Evolutionary conservation across 345 rosid species (phyloP).

Genomic region (Cardamine occulta): DNA sequence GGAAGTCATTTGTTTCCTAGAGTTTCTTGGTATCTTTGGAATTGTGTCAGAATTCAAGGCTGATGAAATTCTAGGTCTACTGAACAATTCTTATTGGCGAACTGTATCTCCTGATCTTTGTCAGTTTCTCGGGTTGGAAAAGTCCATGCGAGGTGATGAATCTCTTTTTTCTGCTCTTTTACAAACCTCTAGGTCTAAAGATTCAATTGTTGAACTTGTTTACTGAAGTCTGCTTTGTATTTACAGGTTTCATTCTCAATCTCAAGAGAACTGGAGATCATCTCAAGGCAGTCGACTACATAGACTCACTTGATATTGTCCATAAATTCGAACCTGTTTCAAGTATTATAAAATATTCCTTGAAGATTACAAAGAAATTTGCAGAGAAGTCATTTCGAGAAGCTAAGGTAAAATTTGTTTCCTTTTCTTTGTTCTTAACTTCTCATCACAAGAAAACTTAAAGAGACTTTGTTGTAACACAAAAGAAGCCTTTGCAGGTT

Average conservation of each 20-base stretch:
- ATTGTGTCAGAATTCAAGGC: conserved; percentile 48
- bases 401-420: conserved; percentile 6
- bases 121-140: conserved; percentile 45
- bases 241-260: conserved; percentile 34
- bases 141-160: conserved; percentile 30
- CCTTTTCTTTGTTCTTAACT: neutral
- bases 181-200: neutral
- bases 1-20: conserved; percentile 51
- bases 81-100: conserved; percentile 41
- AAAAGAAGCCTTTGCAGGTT: conserved; percentile 24
- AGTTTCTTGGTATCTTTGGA: conserved; percentile 48
- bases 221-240: neutral
- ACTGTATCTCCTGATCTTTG: conserved; percentile 44
- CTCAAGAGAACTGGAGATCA: conserved; percentile 40
- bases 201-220: neutral
- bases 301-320: conserved; percentile 42
- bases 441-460: conserved; percentile 1
- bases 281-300: conserved; percentile 47
- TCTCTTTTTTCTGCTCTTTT: neutral
- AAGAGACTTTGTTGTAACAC: conserved; percentile 8
- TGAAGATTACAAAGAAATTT: conserved; percentile 38
- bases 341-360: conserved; percentile 40
- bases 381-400: conserved; percentile 15
- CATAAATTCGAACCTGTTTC: conserved; percentile 45
- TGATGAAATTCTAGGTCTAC: conserved; percentile 44